Base-by-base conservation (phyloP, 2,329 filamentous ascomycete species). In the Neurospora sp. region DNA sequence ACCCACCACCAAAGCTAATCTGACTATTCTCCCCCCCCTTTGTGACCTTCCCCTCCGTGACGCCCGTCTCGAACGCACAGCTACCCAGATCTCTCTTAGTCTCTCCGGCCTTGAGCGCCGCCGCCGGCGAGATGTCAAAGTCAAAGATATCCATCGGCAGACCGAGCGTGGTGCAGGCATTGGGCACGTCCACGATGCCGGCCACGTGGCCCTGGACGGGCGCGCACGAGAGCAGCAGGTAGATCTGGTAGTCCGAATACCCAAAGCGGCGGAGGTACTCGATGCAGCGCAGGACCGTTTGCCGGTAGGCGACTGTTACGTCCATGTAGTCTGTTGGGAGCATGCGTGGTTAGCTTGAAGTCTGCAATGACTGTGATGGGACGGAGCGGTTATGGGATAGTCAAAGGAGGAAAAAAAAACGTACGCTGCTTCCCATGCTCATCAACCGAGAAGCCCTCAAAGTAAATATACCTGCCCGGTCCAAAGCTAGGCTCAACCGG, bases 141-240 rank as follows among this genome's bases (percentile, higher is more conserved):
- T 96, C 92, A 76, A 97, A 97, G 68, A 97, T 96, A 80, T 97
- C 94, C 84, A 97, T 92, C 0, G 94, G 94, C 69, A 97, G 78
- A 0, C 93, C 93, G 71, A 97, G 83, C 0, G 94, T 97, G 4
- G 93, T 97, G 77, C 94, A 97, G 0, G 91, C 92, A 77, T 97
- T 97, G 0, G 93, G 93, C 67, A 97, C 92, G 79, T 97, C 93
- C 8, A 97, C 93, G 70, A 97, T 91, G 0, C 94, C 93, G 1
- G 93, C 94, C 68, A 97, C 87, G 77, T 96, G 92, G 0, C 94
- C 94, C 79, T 96, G 91, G 5, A 97, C 86, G 0, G 94, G 93
- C 0, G 93, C 93, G 78, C 92, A 96, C 17, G 91, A 94, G 66
- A 97, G 82, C 67, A 97, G 81, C 38, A 97, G 84, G 77, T 97